Base-by-base conservation (phyloP, 2,329 filamentous ascomycete species). In the Neocatenulostroma microsporum region DNA sequence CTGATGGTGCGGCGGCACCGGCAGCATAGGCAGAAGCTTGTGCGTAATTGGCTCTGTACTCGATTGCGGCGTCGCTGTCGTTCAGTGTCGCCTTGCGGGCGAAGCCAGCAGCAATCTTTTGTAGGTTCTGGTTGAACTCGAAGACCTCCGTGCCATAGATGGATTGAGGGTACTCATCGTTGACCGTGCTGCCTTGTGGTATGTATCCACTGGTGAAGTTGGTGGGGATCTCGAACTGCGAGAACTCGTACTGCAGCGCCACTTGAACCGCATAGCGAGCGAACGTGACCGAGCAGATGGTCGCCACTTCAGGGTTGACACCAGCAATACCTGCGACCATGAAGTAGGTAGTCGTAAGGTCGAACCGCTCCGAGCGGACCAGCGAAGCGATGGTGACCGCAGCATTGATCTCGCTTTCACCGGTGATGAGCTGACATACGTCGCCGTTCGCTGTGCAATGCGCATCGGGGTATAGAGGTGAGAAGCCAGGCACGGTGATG, bases 241-340 rank as follows among this genome's bases (percentile, higher is more conserved):
- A 82, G 42, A 87, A 74, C 58, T 87, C 82, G 46, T 85, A 83
- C 57, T 87, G 82, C 36, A 86, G 64, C 0, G 78, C 81, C 3
- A 85, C 80, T 54, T 87, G 83, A 4, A 87, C 71, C 0, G 80
- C 74, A 52, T 78, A 88, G 15, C 74, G 72, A 24, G 78, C 73
- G 36, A 88, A 74, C 1, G 79, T 78, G 0, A 84, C 80, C 26
- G 73, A 72, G 29, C 73, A 76, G 4, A 82, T 67, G 0, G 82
- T 84, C 15, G 71, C 76, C 18, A 75, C 61, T 42, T 78, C 73
- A 1, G 82, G 83, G 56, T 76, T 85, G 28, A 84, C 69, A n/a
- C 83, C 82, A 2, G 77, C 82, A 44, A 88, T 86, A 2, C 82
- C 83, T 1, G 72, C 76, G 20, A 84, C 58, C 39, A 87, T 59